phyloP scores from a whole-genome alignment of 805 yeast genomes.

The Wickerhamomyces mucosus region DNA sequence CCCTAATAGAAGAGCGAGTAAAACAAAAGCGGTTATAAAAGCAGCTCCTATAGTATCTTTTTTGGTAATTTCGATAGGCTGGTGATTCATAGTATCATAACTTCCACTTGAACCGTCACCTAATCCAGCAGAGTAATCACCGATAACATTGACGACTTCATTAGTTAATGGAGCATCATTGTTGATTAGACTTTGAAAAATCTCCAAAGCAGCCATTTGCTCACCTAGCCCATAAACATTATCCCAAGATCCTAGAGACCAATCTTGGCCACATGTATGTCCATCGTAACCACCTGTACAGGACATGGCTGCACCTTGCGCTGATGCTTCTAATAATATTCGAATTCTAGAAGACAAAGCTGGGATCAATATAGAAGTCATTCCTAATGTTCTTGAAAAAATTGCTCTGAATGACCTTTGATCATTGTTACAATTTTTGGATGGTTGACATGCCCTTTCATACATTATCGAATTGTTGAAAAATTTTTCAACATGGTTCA shows the following conservation, averaged over 20 bases:
- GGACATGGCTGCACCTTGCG: conserved; percentile 58
- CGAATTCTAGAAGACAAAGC: conserved; percentile 32
- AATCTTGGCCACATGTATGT: conserved; percentile 65
- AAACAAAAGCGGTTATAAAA: conserved; percentile 63
- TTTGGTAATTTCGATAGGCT: conserved; percentile 36
- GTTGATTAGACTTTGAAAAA: conserved; percentile 38
- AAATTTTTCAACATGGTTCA: conserved; percentile 16
- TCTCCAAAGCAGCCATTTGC: conserved; percentile 65
- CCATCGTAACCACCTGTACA: conserved; percentile 71
- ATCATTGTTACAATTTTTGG: conserved; percentile 57
- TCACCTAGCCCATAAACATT: conserved; percentile 66
- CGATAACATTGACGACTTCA: conserved; percentile 37
- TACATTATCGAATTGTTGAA: conserved; percentile 46
- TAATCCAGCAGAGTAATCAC: conserved; percentile 43
- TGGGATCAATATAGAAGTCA: conserved; percentile 49
- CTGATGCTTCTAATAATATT: conserved; percentile 38
- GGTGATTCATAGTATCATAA: conserved; percentile 8
- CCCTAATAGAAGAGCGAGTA: conserved; percentile 50
- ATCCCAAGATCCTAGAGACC: conserved; percentile 56
- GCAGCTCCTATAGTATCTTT: conserved; percentile 86
- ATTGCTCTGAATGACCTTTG: conserved; percentile 68
- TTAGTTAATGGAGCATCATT: conserved; percentile 42
- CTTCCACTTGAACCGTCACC: conserved; percentile 25
- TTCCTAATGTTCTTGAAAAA: conserved; percentile 51
- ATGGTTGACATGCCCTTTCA: conserved; percentile 52